A percentile compares a stretch with the other conserved stretches of the same genome.
Evolutionary conservation across 768 basidiomycete genomes (phyloP).

Genomic region (Macrolepiota albuminosa): DNA sequence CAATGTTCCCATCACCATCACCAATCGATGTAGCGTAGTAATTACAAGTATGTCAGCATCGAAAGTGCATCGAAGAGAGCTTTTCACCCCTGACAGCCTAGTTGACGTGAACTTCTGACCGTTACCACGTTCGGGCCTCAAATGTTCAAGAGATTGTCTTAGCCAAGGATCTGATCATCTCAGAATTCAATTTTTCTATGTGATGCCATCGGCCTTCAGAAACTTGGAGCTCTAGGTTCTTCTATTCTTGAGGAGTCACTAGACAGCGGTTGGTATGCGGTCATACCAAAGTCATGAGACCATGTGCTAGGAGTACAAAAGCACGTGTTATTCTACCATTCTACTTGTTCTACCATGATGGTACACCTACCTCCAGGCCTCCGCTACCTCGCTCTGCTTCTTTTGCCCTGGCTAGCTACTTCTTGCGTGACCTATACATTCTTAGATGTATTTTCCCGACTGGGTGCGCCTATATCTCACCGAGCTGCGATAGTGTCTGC

Average conservation of each 20-base stretch:
- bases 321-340: neutral
- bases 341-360: neutral
- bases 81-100: neutral
- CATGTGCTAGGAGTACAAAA: neutral
- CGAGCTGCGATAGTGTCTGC: constrained; percentile 3
- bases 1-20: too few species aligned
- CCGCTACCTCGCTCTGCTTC: constrained; percentile 4
- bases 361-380: constrained; percentile 6
- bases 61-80: neutral
- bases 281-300: neutral
- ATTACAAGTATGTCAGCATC: too few species aligned
- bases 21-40: too few species aligned
- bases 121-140: neutral
- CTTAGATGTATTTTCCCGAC: constrained; percentile 1
- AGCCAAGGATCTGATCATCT: neutral
- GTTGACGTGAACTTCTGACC: neutral
- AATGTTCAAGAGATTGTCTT: neutral
- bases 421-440: constrained; percentile 1
- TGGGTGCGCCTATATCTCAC: neutral
- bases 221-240: neutral
- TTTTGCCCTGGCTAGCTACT: neutral
- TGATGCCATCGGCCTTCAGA: neutral
- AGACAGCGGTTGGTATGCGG: neutral
- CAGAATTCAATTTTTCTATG: neutral
- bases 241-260: neutral